These are phyloP conservation scores for Lactarius psammicola DNA, from an alignment of 768 basidiomycete genomes.

Conservation along the genomic window DNA sequence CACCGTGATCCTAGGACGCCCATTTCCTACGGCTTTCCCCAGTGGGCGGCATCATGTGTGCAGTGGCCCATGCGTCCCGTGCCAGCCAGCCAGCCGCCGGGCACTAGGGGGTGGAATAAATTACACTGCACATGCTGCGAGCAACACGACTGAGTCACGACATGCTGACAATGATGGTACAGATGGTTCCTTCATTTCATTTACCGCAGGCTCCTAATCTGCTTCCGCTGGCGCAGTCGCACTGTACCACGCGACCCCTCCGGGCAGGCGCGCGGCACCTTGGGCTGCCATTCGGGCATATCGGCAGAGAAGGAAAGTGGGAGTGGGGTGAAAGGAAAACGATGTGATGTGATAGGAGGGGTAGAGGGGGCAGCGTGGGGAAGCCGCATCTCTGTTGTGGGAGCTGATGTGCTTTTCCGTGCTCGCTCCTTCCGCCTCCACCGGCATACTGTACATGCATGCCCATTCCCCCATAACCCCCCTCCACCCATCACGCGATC, in stretches of 20 bases:
- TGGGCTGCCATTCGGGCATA: background rate
- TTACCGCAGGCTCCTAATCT: background rate
- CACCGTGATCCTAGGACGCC: slow-evolving; percentile 9
- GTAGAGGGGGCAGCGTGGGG: background rate
- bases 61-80: background rate
- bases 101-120: background rate
- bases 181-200: background rate
- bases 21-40: slow-evolving; percentile 7
- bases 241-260: background rate
- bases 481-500: background rate
- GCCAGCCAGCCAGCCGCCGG: background rate
- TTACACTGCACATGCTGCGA: background rate
- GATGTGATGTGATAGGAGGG: background rate
- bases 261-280: background rate
- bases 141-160: background rate
- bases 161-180: background rate
- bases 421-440: no score
- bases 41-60: background rate
- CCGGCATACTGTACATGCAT: background rate
- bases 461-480: background rate
- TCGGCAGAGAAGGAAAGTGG: background rate
- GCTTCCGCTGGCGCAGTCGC: background rate
- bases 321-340: background rate
- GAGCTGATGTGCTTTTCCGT: background rate
- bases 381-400: background rate